Conservation (phyloP, 352 stramenopile species). For the Phytophthora crassamura region DNA sequence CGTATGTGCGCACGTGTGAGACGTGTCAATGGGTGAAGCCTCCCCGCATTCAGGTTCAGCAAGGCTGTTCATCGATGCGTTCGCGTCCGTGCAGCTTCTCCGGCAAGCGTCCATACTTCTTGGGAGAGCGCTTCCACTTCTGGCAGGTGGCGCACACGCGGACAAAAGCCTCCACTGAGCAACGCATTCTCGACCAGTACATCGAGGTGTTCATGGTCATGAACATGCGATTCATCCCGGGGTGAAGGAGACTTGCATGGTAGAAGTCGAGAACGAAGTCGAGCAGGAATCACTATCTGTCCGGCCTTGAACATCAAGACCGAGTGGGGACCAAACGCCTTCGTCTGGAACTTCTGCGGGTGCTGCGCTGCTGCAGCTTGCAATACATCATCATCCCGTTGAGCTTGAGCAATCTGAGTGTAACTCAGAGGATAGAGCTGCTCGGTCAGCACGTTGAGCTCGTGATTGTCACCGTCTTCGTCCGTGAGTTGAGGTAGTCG, state of each 20-base stretch:
- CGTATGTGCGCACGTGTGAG: no score
- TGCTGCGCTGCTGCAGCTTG: background rate
- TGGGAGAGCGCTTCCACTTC: background rate
- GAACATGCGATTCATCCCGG: constrained; percentile 8
- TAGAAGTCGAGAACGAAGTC: background rate
- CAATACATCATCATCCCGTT: background rate
- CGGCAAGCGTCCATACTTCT: background rate
- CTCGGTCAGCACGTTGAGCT: background rate
- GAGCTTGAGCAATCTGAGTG: background rate
- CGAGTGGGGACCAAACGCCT: background rate
- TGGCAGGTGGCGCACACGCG: constrained; percentile 2
- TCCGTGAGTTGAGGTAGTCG: background rate
- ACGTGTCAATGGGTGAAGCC: no score
- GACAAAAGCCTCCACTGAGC: background rate
- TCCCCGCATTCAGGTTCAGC: no score
- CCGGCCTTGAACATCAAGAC: background rate
- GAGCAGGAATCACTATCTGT: background rate
- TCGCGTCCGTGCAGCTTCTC: background rate
- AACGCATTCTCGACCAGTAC: constrained; percentile 2
- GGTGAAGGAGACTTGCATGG: background rate
- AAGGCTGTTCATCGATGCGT: no score
- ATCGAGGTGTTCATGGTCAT: background rate
- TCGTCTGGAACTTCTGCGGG: background rate
- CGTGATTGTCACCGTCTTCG: background rate
- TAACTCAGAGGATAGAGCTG: constrained; percentile 2